Conservation (phyloP, 1,284 basidiomycete species). For the Pyrrhoderma lamaoense region DNA sequence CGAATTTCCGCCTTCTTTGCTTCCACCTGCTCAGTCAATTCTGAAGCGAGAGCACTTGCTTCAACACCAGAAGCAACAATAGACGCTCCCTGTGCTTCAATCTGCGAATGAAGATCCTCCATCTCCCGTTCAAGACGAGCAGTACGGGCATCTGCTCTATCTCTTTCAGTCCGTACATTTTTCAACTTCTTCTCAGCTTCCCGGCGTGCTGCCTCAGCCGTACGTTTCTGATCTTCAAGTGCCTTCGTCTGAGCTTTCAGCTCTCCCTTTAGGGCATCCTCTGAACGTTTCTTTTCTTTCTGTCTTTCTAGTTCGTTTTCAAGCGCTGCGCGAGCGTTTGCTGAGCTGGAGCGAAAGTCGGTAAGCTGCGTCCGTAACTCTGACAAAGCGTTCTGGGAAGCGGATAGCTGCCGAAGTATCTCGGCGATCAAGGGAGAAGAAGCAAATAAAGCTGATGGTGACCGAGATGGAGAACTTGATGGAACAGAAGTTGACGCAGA, state of each 20-base stretch:
- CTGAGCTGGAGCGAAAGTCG: conserved; percentile 56
- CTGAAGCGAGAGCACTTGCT: conserved; percentile 37
- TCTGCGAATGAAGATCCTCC: conserved; percentile 44
- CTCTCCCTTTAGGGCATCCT: conserved; percentile 74
- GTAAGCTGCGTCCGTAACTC: conserved; percentile 75
- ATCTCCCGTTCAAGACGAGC: conserved; percentile 67
- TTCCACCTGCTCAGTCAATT: conserved; percentile 46
- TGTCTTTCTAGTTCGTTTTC: conserved; percentile 69
- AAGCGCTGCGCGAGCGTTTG: conserved; percentile 57
- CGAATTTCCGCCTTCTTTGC: conserved; percentile 59
- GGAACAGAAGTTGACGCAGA: conserved; percentile 1
- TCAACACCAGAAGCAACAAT: conserved; percentile 41
- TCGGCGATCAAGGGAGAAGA: conserved; percentile 69
- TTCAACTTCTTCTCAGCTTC: conserved; percentile 88
- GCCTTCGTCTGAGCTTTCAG: conserved; percentile 75
- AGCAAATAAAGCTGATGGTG: conserved; percentile 43
- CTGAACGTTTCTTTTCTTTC: conserved; percentile 72
- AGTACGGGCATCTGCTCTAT: conserved; percentile 59
- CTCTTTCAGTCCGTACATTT: conserved; percentile 55
- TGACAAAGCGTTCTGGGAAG: conserved; percentile 56
- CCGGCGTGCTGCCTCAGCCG: conserved; percentile 68
- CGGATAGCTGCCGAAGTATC: conserved; percentile 69
- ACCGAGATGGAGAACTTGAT: conserved; percentile 21
- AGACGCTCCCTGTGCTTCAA: conserved; percentile 45
- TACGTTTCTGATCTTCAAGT: conserved; percentile 82